Conservation (phyloP, 352 stramenopile genomes). For the Thraustochytrium sp. region DNA sequence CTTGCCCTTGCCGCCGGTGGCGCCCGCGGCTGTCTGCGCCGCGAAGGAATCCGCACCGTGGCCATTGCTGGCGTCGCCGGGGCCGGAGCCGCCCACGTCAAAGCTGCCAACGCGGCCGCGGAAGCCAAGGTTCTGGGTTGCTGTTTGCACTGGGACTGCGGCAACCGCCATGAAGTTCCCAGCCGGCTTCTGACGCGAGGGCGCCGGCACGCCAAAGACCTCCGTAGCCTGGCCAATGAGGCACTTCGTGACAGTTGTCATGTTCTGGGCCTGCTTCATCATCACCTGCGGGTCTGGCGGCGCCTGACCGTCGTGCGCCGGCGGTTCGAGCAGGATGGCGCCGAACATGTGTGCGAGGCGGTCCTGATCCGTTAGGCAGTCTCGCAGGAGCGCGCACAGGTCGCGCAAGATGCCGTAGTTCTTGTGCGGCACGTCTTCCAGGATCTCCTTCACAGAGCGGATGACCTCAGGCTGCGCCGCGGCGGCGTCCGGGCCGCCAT, state of each 20-base stretch:
- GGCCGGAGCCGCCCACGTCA: neutral
- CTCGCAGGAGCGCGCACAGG: neutral
- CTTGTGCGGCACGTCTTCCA: slow-evolving; percentile 17
- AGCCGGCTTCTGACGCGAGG: neutral
- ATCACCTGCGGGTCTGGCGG: neutral
- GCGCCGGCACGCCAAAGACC: neutral
- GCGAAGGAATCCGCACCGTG: no score
- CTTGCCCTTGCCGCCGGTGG: neutral
- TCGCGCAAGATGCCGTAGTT: neutral
- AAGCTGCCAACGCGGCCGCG: neutral
- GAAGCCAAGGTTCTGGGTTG: no score
- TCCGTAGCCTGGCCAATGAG: neutral
- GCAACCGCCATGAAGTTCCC: neutral
- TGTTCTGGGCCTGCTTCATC: slow-evolving; percentile 22
- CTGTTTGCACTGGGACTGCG: no score
- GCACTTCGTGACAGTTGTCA: slow-evolving; percentile 8
- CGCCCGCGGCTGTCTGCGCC: neutral
- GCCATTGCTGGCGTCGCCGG: neutral
- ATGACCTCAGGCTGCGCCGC: no score
- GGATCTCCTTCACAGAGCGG: neutral
- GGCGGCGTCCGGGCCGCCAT: no score
- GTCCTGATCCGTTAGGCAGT: slow-evolving; percentile 9
- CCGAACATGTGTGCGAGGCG: slow-evolving; percentile 25
- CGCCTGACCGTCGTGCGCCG: neutral
- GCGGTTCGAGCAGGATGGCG: slow-evolving; percentile 9